Base-by-base conservation (phyloP, 345 rosid species). In the Euphorbia peplus region DNA sequence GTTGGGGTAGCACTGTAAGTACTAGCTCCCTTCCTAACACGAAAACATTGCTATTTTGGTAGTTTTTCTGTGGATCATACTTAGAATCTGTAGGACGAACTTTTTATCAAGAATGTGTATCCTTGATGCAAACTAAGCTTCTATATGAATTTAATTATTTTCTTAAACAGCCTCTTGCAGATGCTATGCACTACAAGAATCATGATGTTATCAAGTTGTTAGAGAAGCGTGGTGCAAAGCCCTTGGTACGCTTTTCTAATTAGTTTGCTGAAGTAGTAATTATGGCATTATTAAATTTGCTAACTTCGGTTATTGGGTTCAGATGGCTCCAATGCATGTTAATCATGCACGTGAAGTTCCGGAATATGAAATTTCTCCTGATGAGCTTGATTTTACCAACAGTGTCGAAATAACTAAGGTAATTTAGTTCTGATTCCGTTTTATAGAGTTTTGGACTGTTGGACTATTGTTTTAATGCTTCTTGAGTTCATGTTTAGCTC, bases 1-100 rank as follows among this genome's bases (percentile, higher is more conserved):
- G 93, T 1, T 90, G 98, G 97, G 98, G 96, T 19, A 93, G 98
- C 87, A 90, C 98, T 57, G 98, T 93, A 83, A 86, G 88, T 21
- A 61, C 37, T 32, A 32, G 37, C 37, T 24, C 26, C 25, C 7
- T 21, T 21, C 4, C 2, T 59, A 59, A 1, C 26, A 26, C 18
- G 16, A 64, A 48, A 47, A 32, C 12, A 10, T 28, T 75, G 68
- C 21, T 60, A 42, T 29, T 24, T 70, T 68, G 57, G 50, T 7
- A 42, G 37, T 52, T 50, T 24, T 5, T 6, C 19, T 18, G 24
- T 57, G 19, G 26, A 44, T 42, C 13, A 42, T 22, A 47, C 37
- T 18, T 54, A 14, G 14, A 32, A 32, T 32, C 6, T 32, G 37
- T 3, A 32, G n/a, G n/a, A n/a, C n/a, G n/a, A n/a, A n/a, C n/a